phyloP scores from a whole-genome alignment of 495 filamentous ascomycete species.

The Annulohypoxylon bovei region DNA sequence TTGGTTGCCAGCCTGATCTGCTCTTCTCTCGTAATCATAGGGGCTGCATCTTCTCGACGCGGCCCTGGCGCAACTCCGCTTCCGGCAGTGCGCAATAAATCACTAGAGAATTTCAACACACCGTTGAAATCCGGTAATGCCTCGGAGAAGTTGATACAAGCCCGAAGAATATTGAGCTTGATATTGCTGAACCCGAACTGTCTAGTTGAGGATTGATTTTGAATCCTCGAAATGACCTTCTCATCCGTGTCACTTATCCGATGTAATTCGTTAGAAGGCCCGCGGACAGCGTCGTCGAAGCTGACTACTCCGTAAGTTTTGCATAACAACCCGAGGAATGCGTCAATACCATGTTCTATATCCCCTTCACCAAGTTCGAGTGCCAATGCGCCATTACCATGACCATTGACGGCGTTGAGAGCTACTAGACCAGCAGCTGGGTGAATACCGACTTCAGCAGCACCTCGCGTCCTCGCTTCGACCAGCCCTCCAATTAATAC shows the following conservation, averaged over 20 bases:
- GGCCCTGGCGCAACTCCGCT: constrained; percentile 77
- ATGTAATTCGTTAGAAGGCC: constrained; percentile 18
- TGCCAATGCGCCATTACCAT: constrained; percentile 64
- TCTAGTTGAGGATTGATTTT: constrained; percentile 62
- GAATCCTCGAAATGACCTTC: constrained; percentile 61
- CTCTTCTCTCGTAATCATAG: constrained; percentile 79
- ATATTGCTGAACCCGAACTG: constrained; percentile 72
- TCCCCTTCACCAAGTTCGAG: constrained; percentile 79
- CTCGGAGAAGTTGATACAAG: constrained; percentile 90
- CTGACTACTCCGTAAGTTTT: constrained; percentile 61
- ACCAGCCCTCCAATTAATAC: constrained; percentile 84
- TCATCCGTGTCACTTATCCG: constrained; percentile 56
- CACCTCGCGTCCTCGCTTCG: constrained; percentile 91
- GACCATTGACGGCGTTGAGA: constrained; percentile 60
- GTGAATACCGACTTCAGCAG: constrained; percentile 94
- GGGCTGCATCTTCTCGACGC: constrained; percentile 67
- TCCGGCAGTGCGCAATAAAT: constrained; percentile 82
- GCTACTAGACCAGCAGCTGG: constrained; percentile 85
- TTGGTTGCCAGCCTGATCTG: constrained; percentile 83
- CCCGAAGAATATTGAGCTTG: constrained; percentile 84
- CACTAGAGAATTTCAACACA: constrained; percentile 83
- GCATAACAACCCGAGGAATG: constrained; percentile 59
- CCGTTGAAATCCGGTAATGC: constrained; percentile 92
- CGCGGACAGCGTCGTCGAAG: constrained; percentile 40
- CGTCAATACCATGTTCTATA: constrained; percentile 74